phyloP scores from a whole-genome alignment of 495 filamentous ascomycete genomes.

The Podospora pseudoanserina region DNA sequence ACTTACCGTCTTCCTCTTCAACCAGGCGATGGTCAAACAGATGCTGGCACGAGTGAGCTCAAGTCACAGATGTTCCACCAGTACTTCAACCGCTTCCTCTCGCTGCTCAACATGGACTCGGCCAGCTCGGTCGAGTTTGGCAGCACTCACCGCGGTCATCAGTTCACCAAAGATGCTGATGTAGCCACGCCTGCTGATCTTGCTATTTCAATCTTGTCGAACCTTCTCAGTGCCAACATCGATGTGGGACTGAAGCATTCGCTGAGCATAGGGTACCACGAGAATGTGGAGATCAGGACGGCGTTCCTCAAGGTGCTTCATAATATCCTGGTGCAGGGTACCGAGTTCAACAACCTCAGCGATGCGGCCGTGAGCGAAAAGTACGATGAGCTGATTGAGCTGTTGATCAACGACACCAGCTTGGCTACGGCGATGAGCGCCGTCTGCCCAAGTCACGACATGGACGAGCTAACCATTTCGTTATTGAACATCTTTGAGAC shows the following conservation, averaged over 20 bases:
- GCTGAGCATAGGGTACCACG: conserved; percentile 62
- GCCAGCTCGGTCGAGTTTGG: conserved; percentile 31
- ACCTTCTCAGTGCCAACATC: conserved; percentile 63
- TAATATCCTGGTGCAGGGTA: conserved; percentile 64
- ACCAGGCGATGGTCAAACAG: conserved; percentile 57
- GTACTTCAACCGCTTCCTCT: conserved; percentile 64
- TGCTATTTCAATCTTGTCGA: conserved; percentile 61
- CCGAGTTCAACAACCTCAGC: conserved; percentile 62
- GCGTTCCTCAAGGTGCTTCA: conserved; percentile 65
- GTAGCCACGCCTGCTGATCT: conserved; percentile 51
- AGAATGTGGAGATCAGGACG: conserved; percentile 62
- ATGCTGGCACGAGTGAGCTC: conserved; percentile 59
- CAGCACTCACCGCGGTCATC: conserved; percentile 6
- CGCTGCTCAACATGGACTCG: conserved; percentile 54
- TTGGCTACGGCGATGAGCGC: conserved; percentile 59
- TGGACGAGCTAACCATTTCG: conserved; percentile 62
- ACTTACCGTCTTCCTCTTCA: conserved; percentile 61
- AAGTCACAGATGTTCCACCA: conserved; percentile 62
- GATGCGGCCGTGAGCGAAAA: conserved; percentile 62
- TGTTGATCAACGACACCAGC: conserved; percentile 56
- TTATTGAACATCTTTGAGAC: conserved; percentile 65
- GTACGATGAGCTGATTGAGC: conserved; percentile 59
- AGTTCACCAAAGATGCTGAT: conserved; percentile 35
- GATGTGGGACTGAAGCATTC: conserved; percentile 65
- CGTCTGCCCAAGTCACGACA: conserved; percentile 59